A percentile compares a stretch with the other conserved stretches of the same genome.
These are phyloP conservation scores for Wallacemonas sp. DNA, from an alignment of 208 protist species.

Conservation along the genomic window DNA sequence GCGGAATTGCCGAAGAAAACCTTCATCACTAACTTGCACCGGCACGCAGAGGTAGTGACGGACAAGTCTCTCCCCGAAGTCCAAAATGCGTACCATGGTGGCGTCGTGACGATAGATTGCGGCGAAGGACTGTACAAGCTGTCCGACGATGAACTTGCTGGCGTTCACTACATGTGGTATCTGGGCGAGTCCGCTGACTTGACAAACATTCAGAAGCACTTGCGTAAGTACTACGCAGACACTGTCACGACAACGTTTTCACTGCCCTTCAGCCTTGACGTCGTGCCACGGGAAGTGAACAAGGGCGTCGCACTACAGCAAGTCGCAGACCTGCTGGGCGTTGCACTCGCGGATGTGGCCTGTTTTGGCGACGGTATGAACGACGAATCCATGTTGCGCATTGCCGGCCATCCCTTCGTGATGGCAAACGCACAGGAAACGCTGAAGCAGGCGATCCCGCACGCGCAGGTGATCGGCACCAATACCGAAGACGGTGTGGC, in stretches of 20 bases:
- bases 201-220: background rate
- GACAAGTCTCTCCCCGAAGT: background rate
- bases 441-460: constrained; percentile 16
- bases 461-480: constrained; percentile 18
- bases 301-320: constrained; percentile 25
- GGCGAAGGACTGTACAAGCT: constrained; percentile 19
- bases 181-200: constrained; percentile 17
- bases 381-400: constrained; percentile 25
- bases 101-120: background rate
- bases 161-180: constrained; percentile 30
- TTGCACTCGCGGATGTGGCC: constrained; percentile 9
- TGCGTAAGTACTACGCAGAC: constrained; percentile 4
- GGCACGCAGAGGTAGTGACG: constrained; percentile 2
- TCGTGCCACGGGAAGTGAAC: constrained; percentile 13
- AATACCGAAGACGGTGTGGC: constrained; percentile 33
- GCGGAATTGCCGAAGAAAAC: background rate
- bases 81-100: background rate
- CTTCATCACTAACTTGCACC: constrained; percentile 6
- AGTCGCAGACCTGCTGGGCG: constrained; percentile 14
- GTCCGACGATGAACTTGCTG: constrained; percentile 10
- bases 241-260: constrained; percentile 13
- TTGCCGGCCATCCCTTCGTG: constrained; percentile 16
- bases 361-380: constrained; percentile 44
- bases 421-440: constrained; percentile 20
- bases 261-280: constrained; percentile 22